Evolutionary conservation across 148 eudicot species (phyloP), one percentile per base, ranked within the genome.

Genomic region (Polygonum maritimum): DNA sequence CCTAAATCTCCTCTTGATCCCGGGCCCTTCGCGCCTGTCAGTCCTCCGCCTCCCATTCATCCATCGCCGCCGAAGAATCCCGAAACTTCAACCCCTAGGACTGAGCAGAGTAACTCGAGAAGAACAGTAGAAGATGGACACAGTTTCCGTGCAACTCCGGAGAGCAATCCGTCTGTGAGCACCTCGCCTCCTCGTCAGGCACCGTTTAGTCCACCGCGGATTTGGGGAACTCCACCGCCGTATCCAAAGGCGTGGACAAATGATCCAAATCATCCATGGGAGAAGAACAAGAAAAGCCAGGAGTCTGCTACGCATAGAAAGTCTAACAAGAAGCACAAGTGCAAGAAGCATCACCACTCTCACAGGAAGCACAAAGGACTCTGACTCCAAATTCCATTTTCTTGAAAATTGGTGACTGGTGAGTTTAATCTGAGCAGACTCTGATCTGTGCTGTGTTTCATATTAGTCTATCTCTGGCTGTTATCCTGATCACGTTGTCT

Each of bases 1-100:
- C 69, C 77, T 51, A 10, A 58, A 18, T 74, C 41, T 52, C 65
- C n/a, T 18, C 19, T 16, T 36, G 71, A 19, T 11, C 9, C 55
- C 2, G 82, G 78, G 14, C 58, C 74, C 54, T 57, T 72, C 60
- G 55, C 79, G 19, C 81, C 84, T 51, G 75, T 62, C 12, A 47
- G 5, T 71, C 71, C 79, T 70, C 76, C 77, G 12, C 67, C 80
- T 35, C 40, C 58, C 3, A 33, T 41, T 13, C 21, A 35, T 54
- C 41, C 21, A 13, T 49, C 55, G 38, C 55, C 75, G 7, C 55
- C 75, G 7, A 15, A 31, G 63, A 52, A n/a, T 74, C 22, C 58
- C 19, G 63, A 31, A 52, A 35, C 8, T 52, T 36, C 62, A 52
- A 49, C 45, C 57, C 76, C 76, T 35, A 12, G 58, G 57, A 33